These are phyloP conservation scores for Furcasterigmium furcatum DNA, from an alignment of 2,329 filamentous ascomycete species.

Conservation along the genomic window DNA sequence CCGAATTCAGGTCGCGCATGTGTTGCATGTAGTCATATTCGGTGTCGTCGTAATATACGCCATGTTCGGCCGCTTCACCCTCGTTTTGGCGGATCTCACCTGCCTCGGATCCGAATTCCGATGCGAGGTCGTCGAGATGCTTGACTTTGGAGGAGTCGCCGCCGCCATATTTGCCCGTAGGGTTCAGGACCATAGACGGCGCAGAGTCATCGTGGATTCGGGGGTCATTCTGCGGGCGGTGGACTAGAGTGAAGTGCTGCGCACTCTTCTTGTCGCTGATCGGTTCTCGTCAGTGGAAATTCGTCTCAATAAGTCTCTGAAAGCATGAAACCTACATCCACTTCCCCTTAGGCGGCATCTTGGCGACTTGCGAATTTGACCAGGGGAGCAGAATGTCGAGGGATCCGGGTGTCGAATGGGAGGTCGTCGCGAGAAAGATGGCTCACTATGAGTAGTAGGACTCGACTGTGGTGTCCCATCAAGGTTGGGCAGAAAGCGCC, in stretches of 20 bases:
- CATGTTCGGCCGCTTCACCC: constrained; percentile 91
- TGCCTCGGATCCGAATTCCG: constrained; percentile 68
- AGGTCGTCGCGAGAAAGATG: too few relatives aligned
- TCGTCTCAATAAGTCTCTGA: constrained; percentile 21
- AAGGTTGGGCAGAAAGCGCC: background rate
- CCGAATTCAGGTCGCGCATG: constrained; percentile 79
- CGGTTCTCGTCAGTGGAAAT: background rate
- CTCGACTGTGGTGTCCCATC: background rate
- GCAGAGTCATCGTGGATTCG: constrained; percentile 89
- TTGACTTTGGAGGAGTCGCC: constrained; percentile 45
- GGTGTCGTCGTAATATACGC: constrained; percentile 91
- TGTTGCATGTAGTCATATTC: constrained; percentile 99
- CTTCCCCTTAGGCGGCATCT: constrained; percentile 67
- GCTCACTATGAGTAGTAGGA: too few relatives aligned
- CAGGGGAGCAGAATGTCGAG: background rate
- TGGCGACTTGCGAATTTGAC: constrained; percentile 25
- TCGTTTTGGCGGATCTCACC: constrained; percentile 77
- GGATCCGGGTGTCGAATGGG: too few relatives aligned
- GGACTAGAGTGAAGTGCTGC: constrained; percentile 89
- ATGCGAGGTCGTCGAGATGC: constrained; percentile 71
- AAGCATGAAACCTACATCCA: constrained; percentile 50
- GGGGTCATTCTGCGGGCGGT: constrained; percentile 95
- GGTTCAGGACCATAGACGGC: constrained; percentile 87
- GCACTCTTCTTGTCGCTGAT: constrained; percentile 82
- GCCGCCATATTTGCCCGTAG: constrained; percentile 40